These are phyloP conservation scores for Cicer cuneatum DNA, from an alignment of 306 rosid species.

Conservation along the genomic window DNA sequence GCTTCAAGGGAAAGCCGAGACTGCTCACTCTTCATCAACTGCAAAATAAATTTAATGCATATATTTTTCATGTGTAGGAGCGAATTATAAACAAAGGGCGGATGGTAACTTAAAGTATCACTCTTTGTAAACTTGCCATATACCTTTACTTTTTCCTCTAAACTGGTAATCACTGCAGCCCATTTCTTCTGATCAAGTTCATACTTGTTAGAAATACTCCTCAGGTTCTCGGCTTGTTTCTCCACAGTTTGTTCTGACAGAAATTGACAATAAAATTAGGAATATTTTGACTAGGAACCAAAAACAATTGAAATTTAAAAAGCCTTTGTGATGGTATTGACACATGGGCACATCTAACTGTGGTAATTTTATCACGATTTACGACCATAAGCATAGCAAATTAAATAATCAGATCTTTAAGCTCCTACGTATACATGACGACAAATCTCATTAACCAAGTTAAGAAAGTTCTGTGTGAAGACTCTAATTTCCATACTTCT, in stretches of 20 bases:
- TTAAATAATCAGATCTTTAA: conserved; percentile 29
- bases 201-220: conserved; percentile 61
- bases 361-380: conserved; percentile 15
- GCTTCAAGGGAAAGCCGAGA: conserved; percentile 71
- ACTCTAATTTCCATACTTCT: conserved; percentile 20
- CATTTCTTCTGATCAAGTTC: conserved; percentile 73
- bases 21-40: conserved; percentile 78
- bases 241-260: conserved; percentile 70
- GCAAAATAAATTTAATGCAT: conserved; percentile 47
- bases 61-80: conserved; percentile 16
- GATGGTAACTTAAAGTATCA: conserved; percentile 17
- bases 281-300: conserved; percentile 25
- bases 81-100: conserved; percentile 11
- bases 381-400: conserved; percentile 27
- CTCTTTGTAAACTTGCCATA: not conserved
- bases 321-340: conserved; percentile 7
- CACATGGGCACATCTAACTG: conserved; percentile 5
- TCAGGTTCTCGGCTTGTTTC: conserved; percentile 73
- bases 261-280: conserved; percentile 42
- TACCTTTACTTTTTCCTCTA: conserved; percentile 72
- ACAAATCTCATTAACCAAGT: conserved; percentile 5
- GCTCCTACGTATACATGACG: conserved; percentile 16
- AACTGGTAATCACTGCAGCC: conserved; percentile 61
- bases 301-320: conserved; percentile 13
- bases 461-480: not conserved